Conservation (phyloP, 2,329 filamentous ascomycete genomes). For the Zymoseptoria ardabiliae region DNA sequence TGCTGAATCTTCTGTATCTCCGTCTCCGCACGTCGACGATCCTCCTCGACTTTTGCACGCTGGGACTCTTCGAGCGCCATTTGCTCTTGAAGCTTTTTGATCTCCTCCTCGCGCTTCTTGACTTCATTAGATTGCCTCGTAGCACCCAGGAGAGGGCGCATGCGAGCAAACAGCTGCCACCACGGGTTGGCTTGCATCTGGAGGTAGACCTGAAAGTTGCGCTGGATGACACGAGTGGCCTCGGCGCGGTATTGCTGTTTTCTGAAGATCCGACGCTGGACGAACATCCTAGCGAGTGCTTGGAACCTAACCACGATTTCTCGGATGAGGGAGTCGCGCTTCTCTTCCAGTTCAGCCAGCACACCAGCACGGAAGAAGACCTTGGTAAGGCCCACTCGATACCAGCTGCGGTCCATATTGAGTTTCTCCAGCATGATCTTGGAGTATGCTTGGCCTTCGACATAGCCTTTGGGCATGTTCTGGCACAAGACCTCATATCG, state of each 20-base stretch:
- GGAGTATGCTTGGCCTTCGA: slow-evolving; percentile 82
- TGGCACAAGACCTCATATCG: slow-evolving; percentile 91
- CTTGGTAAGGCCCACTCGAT: slow-evolving; percentile 90
- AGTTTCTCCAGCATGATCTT: slow-evolving; percentile 84
- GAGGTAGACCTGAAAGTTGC: slow-evolving; percentile 87
- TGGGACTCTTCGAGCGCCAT: slow-evolving; percentile 69
- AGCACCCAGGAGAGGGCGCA: slow-evolving; percentile 89
- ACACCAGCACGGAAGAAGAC: slow-evolving; percentile 97
- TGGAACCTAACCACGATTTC: slow-evolving; percentile 94
- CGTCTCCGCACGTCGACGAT: slow-evolving; percentile 74
- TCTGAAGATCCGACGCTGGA: slow-evolving; percentile 77
- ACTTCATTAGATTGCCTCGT: slow-evolving; percentile 89
- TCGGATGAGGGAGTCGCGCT: slow-evolving; percentile 83
- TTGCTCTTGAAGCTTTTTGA: slow-evolving; percentile 76
- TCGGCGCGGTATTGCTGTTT: slow-evolving; percentile 93
- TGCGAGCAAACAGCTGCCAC: slow-evolving; percentile 92
- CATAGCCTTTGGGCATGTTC: slow-evolving; percentile 79
- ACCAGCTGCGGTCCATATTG: slow-evolving; percentile 74
- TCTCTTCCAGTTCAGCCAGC: slow-evolving; percentile 91
- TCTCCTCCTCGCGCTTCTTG: slow-evolving; percentile 90
- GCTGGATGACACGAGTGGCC: slow-evolving; percentile 87
- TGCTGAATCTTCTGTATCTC: slow-evolving; percentile 89
- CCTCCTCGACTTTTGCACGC: slow-evolving; percentile 78
- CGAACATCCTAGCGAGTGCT: slow-evolving; percentile 81
- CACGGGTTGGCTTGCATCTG: slow-evolving; percentile 87